phyloP scores from a whole-genome alignment of 225 moss, liverwort and hornwort species.

The Bryum argenteum region DNA sequence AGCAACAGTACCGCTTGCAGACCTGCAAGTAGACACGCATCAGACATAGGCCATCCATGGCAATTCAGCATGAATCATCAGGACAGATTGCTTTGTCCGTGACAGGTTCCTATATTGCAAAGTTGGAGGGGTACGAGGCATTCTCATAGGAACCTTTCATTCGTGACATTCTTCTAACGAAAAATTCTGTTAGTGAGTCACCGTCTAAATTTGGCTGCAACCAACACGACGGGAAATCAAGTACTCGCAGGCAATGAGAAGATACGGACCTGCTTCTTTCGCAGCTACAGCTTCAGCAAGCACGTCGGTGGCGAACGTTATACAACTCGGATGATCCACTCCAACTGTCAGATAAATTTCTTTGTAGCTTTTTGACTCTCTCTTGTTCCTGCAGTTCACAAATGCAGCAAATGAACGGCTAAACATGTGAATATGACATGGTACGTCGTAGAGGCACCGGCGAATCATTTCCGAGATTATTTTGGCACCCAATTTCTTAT shows the following conservation, averaged over 20 bases:
- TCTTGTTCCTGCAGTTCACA: constrained; percentile 65
- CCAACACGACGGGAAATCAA: neutral
- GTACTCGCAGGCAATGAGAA: constrained; percentile 1
- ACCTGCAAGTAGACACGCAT: constrained; percentile 44
- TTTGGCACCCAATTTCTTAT: neutral
- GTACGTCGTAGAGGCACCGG: neutral
- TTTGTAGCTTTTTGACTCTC: constrained; percentile 78
- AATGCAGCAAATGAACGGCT: neutral
- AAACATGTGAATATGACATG: neutral
- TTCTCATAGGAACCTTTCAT: too few relatives aligned
- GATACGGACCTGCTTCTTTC: constrained; percentile 71
- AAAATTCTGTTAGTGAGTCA: too few relatives aligned
- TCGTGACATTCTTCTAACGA: too few relatives aligned
- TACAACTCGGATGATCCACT: constrained; percentile 79
- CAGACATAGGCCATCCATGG: neutral
- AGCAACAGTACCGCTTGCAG: constrained; percentile 76
- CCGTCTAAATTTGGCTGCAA: neutral
- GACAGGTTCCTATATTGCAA: neutral
- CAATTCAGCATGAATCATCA: constrained; percentile 1
- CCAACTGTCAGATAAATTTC: constrained; percentile 90
- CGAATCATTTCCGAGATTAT: neutral
- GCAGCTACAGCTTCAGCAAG: constrained; percentile 93
- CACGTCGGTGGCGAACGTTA: constrained; percentile 94
- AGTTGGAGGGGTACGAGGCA: neutral
- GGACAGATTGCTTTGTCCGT: neutral